Conservation (phyloP, 1,284 basidiomycete species). For the Hemileia vastatrix region DNA sequence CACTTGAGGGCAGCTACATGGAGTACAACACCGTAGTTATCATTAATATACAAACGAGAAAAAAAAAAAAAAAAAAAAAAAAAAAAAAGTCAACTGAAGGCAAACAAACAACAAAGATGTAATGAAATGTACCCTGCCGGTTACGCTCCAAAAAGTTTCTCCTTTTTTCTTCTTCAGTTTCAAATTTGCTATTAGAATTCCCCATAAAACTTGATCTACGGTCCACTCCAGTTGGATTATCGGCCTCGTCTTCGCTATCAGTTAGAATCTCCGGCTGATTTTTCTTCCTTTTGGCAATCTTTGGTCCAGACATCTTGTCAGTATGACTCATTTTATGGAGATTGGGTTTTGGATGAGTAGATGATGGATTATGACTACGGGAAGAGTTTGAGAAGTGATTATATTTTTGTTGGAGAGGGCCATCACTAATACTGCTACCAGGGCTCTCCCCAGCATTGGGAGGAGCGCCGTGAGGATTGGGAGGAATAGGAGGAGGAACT, state of each 20-base stretch:
- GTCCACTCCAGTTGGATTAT: neutral
- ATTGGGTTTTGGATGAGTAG: no score
- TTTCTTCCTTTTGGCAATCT: neutral
- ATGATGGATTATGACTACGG: no score
- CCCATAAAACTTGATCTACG: neutral
- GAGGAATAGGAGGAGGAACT: neutral
- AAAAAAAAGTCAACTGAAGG: neutral
- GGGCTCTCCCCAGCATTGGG: no score
- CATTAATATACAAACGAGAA: neutral
- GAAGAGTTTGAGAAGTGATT: no score
- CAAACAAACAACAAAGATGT: neutral
- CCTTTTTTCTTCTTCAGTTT: conserved; percentile 92
- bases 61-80: neutral
- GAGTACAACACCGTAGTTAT: neutral
- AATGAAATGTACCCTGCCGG: conserved; percentile 61
- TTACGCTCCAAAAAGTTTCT: conserved; percentile 89
- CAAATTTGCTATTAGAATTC: conserved; percentile 55
- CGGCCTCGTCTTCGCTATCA: neutral
- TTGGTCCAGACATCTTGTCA: no score
- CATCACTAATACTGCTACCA: no score
- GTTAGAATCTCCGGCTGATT: neutral
- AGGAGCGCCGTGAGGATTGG: no score
- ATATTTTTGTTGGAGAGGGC: no score
- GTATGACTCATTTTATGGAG: no score
- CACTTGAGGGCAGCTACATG: conserved; percentile 84